Percentiles rank a stretch among this genome's conserved stretches.
Evolutionary conservation across 2,329 filamentous ascomycete genomes (phyloP).

Genomic region (Monilinia polystroma): DNA sequence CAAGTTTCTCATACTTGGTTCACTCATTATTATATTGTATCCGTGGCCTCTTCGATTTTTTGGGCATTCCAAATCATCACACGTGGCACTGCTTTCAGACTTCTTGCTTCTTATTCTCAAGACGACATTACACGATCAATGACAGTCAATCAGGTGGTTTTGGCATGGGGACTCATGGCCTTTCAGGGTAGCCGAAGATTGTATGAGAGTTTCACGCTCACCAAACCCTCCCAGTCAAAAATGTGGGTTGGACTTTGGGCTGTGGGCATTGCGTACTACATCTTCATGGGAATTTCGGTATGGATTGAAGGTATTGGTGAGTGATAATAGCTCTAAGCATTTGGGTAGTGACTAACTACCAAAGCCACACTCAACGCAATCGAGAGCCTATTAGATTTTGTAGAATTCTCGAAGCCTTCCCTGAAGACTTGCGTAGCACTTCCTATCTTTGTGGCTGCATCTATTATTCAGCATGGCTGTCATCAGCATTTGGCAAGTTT

Average conservation of each 20-base stretch:
- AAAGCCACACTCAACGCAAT: slow-evolving; percentile 31
- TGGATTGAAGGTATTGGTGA: slow-evolving; percentile 82
- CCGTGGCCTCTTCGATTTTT: slow-evolving; percentile 66
- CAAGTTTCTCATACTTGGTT: slow-evolving; percentile 86
- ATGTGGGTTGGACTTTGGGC: slow-evolving; percentile 89
- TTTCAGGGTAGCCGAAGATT: slow-evolving; percentile 74
- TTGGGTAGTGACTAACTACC: slow-evolving; percentile 28
- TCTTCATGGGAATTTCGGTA: slow-evolving; percentile 67
- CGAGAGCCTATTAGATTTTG: slow-evolving; percentile 10
- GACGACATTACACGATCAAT: slow-evolving; percentile 44
- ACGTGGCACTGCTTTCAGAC: slow-evolving; percentile 55
- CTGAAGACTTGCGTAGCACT: slow-evolving; percentile 56
- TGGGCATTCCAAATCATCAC: slow-evolving; percentile 67
- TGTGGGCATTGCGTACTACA: slow-evolving; percentile 76
- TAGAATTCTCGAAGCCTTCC: slow-evolving; percentile 37
- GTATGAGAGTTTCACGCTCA: slow-evolving; percentile 68
- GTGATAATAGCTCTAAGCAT: slow-evolving; percentile 33
- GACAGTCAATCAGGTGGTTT: slow-evolving; percentile 58
- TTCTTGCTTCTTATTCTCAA: slow-evolving; percentile 42
- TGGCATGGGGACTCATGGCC: slow-evolving; percentile 71
- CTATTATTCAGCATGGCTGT: slow-evolving; percentile 70
- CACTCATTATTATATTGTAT: slow-evolving; percentile 78
- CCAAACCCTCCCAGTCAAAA: slow-evolving; percentile 61
- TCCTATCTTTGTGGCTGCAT: slow-evolving; percentile 67
- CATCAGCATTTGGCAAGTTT: slow-evolving; percentile 69